phyloP scores from a whole-genome alignment of 371 early-diverging fungal genomes.

The Mucor mucedo region DNA sequence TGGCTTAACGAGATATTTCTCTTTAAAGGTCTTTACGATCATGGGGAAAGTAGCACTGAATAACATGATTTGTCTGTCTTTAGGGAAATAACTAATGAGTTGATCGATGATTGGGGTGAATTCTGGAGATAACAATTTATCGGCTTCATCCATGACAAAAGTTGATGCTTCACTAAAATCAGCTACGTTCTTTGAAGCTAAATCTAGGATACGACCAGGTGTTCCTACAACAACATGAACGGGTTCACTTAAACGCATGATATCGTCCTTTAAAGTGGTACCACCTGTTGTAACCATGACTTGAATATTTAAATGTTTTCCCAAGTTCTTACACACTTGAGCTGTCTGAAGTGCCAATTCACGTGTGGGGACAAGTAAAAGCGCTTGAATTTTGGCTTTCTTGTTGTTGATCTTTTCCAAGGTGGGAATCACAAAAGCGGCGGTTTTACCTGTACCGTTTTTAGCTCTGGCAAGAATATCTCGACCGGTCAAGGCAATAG shows the following conservation, averaged over 20 bases:
- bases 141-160: constrained; percentile 99
- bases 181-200: constrained; percentile 89
- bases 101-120: constrained; percentile 95
- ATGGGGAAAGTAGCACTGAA: constrained; percentile 99
- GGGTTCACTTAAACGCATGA: constrained; percentile 86
- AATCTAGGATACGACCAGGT: constrained; percentile 96
- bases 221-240: constrained; percentile 97
- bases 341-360: constrained; percentile 96
- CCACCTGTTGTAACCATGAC: constrained; percentile 98
- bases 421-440: constrained; percentile 94
- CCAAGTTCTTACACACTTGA: constrained; percentile 91
- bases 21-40: constrained; percentile 94
- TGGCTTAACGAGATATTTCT: constrained; percentile 89
- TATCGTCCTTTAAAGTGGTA: constrained; percentile 96
- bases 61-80: constrained; percentile 91
- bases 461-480: constrained; percentile 97
- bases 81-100: constrained; percentile 82
- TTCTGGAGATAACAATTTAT: constrained; percentile 95
- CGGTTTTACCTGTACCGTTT: constrained; percentile 99
- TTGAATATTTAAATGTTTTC: constrained; percentile 89
- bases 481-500: constrained; percentile 92
- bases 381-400: constrained; percentile 80
- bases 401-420: constrained; percentile 90
- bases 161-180: constrained; percentile 83
- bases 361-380: constrained; percentile 94